Evolutionary conservation across 495 filamentous ascomycete species (phyloP).

Genomic region (Hypoxylon fuscum): DNA sequence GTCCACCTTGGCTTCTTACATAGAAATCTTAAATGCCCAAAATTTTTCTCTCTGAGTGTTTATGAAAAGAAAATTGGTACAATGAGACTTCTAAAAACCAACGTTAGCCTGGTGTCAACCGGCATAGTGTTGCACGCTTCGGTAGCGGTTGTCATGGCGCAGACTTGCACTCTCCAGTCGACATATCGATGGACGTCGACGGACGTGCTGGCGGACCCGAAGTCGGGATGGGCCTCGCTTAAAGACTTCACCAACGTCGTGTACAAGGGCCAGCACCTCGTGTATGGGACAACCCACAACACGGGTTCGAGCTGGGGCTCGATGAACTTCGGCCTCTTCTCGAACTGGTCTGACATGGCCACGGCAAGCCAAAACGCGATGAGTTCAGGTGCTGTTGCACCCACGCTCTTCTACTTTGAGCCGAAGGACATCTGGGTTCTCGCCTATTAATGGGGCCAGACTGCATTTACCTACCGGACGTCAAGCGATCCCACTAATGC

Average conservation of each 20-base stretch:
- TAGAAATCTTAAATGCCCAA: too few relatives aligned
- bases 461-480: conserved; percentile 66
- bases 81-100: conserved; percentile 16
- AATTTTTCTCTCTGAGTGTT: too few relatives aligned
- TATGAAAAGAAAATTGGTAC: conserved; percentile 15
- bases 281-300: conserved; percentile 60
- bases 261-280: conserved; percentile 64
- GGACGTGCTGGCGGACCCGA: conserved; percentile 57
- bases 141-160: conserved; percentile 28
- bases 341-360: conserved; percentile 63
- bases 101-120: conserved; percentile 2
- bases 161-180: conserved; percentile 61
- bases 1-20: too few relatives aligned
- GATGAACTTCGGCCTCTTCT: conserved; percentile 65
- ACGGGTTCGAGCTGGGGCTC: conserved; percentile 57
- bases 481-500: conserved; percentile 64
- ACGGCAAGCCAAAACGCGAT: conserved; percentile 62
- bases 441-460: conserved; percentile 68
- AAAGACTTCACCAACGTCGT: conserved; percentile 66
- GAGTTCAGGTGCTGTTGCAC: conserved; percentile 62
- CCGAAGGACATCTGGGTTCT: conserved; percentile 69
- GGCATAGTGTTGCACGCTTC: conserved; percentile 34
- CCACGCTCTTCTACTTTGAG: conserved; percentile 68
- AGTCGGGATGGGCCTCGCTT: conserved; percentile 61
- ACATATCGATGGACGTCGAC: conserved; percentile 65